Percentiles rank a stretch among this genome's conserved stretches.
These are phyloP conservation scores for Solanum clarkiae DNA, from an alignment of 257 asterid genomes.

Conservation along the genomic window DNA sequence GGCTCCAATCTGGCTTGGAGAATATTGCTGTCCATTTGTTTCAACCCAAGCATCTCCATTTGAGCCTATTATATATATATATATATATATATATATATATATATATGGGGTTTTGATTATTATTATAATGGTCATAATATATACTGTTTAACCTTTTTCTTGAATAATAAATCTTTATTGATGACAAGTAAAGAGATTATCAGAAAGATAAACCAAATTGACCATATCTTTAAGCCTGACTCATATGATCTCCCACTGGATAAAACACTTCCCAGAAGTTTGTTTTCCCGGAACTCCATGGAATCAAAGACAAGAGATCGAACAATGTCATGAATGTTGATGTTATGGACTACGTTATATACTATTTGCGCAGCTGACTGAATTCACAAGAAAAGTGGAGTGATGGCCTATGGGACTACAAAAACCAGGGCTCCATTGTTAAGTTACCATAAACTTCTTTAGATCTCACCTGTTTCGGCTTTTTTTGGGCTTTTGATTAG, in stretches of 20 bases:
- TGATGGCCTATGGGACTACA: not conserved
- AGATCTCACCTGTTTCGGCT: not conserved
- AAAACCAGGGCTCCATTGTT: not conserved
- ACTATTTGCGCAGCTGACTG: not conserved
- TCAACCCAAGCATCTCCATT: slow-evolving; percentile 62
- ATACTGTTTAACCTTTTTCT: not conserved
- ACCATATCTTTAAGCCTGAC: not conserved
- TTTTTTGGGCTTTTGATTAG: not conserved
- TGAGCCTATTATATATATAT: slow-evolving; percentile 6
- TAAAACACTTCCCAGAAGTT: not conserved
- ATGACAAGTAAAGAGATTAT: not conserved
- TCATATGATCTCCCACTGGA: not conserved
- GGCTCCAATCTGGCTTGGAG: slow-evolving; percentile 48
- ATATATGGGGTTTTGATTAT: not conserved
- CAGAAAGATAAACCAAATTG: not conserved
- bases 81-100: not conserved
- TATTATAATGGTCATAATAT: not conserved
- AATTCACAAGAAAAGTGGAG: not conserved
- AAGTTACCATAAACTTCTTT: not conserved
- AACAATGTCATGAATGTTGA: not conserved
- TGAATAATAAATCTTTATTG: not conserved
- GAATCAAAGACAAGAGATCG: not conserved
- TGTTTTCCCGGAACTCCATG: not conserved
- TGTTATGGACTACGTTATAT: not conserved
- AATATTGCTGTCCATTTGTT: slow-evolving; percentile 37